These are phyloP conservation scores for Endothia cerciana DNA, from an alignment of 2,329 filamentous ascomycete genomes.

Conservation along the genomic window DNA sequence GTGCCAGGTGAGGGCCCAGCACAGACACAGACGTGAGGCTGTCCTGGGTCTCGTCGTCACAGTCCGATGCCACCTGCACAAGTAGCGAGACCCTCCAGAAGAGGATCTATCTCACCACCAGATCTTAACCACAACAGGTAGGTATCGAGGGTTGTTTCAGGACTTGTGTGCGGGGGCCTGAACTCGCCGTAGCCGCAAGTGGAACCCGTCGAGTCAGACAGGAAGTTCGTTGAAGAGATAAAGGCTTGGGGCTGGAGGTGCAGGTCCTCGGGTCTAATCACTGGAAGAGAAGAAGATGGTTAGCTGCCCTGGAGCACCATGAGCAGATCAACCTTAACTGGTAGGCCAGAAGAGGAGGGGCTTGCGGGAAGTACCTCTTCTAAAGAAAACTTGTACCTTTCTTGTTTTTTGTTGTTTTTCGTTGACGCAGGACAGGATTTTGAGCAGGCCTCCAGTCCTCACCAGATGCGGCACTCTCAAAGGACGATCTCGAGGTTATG, in stretches of 20 bases:
- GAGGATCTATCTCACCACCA: background rate
- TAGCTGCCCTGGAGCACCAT: constrained; percentile 10
- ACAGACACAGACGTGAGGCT: background rate
- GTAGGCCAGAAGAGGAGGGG: background rate
- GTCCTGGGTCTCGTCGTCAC: background rate
- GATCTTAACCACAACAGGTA: background rate
- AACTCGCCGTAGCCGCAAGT: background rate
- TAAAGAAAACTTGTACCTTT: background rate
- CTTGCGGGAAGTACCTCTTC: background rate
- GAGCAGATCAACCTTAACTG: constrained; percentile 12
- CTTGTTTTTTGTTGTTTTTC: background rate
- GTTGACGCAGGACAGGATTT: background rate
- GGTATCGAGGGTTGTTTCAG: constrained; percentile 1
- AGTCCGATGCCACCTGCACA: background rate
- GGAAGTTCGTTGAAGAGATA: background rate
- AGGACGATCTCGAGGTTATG: background rate
- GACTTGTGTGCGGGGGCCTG: background rate
- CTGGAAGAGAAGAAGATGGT: constrained; percentile 17
- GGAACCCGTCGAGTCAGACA: constrained; percentile 10
- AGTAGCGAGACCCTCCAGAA: background rate
- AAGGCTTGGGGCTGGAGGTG: background rate
- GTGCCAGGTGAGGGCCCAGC: background rate
- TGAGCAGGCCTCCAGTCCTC: background rate
- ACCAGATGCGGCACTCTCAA: background rate
- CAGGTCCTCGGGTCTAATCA: background rate